phyloP scores from a whole-genome alignment of 2,329 filamentous ascomycete genomes.

The Fusarium sp. region DNA sequence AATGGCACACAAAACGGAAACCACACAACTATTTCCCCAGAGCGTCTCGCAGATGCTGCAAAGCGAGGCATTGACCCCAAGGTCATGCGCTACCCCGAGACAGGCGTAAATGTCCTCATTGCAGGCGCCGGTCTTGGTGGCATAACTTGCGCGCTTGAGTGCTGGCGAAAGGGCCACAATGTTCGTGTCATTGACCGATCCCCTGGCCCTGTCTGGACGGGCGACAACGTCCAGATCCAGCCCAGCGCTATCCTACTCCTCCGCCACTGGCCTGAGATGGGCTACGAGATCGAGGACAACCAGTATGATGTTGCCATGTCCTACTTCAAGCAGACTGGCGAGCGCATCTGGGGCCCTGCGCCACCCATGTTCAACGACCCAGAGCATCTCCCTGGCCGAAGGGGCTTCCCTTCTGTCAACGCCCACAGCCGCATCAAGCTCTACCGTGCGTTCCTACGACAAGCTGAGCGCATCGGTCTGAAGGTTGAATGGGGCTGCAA shows the following conservation, averaged over 20 bases:
- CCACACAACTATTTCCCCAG: background rate
- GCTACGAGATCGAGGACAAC: conserved; percentile 34
- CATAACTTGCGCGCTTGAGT: conserved; percentile 27
- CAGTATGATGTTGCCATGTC: conserved; percentile 40
- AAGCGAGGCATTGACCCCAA: conserved; percentile 18
- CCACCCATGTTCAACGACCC: conserved; percentile 39
- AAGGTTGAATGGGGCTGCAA: conserved; percentile 32
- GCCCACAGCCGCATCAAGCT: conserved; percentile 29
- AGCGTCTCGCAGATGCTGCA: conserved; percentile 9
- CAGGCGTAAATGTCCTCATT: conserved; percentile 29
- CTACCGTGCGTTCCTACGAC: conserved; percentile 29
- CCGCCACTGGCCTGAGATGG: conserved; percentile 36
- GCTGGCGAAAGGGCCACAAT: conserved; percentile 38
- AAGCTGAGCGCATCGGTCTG: conserved; percentile 26
- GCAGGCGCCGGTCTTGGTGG: conserved; percentile 31
- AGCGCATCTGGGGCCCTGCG: conserved; percentile 34
- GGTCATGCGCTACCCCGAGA: conserved; percentile 36
- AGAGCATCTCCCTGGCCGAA: conserved; percentile 14
- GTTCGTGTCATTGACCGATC: conserved; percentile 32
- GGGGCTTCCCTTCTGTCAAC: conserved; percentile 31
- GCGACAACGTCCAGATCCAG: conserved; percentile 34
- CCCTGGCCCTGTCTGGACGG: conserved; percentile 29
- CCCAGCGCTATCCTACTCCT: conserved; percentile 34
- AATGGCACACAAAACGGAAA: conserved; percentile 5
- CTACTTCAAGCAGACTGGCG: conserved; percentile 34